Percentiles rank a stretch among this genome's conserved stretches.
These are phyloP conservation scores for Akanthomyces lecanii DNA, from an alignment of 2,329 filamentous ascomycete genomes.

Conservation along the genomic window DNA sequence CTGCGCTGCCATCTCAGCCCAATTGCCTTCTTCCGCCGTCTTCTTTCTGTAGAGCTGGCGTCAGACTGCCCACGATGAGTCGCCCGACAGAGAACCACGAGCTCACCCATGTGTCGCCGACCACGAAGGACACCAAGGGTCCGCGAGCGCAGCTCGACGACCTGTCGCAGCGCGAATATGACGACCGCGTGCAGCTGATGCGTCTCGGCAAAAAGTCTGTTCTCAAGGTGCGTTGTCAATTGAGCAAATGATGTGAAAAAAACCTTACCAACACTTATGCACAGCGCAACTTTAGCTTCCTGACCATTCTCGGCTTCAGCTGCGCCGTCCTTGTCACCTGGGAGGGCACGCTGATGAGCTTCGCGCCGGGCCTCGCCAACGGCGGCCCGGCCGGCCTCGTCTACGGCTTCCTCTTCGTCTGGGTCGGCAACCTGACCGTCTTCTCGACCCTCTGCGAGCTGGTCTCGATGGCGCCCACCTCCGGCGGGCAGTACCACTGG, in stretches of 20 bases:
- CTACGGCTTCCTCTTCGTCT: constrained; percentile 47
- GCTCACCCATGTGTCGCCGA: background rate
- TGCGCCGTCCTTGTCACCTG: constrained; percentile 51
- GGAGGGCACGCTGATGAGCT: constrained; percentile 39
- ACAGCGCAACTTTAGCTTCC: constrained; percentile 45
- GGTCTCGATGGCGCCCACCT: constrained; percentile 44
- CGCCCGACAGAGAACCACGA: constrained; percentile 1
- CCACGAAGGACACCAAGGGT: background rate
- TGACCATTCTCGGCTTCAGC: constrained; percentile 49
- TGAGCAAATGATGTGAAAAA: background rate
- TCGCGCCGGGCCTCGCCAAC: constrained; percentile 37
- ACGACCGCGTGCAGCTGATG: constrained; percentile 10
- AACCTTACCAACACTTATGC: background rate
- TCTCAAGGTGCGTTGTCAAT: constrained; percentile 5
- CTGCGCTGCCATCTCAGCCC: too few relatives aligned
- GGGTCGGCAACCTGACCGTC: constrained; percentile 42
- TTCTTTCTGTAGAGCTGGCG: background rate
- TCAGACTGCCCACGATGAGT: background rate
- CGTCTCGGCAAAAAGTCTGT: constrained; percentile 13
- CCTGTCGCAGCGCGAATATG: constrained; percentile 11
- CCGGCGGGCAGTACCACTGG: constrained; percentile 59
- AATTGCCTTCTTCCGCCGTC: too few relatives aligned
- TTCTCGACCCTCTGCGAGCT: constrained; percentile 39
- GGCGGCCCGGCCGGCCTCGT: constrained; percentile 51
- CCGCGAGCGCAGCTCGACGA: background rate